Evolutionary conservation across 139 green algal species (phyloP).

Genomic region (Desmodesmus armatus): DNA sequence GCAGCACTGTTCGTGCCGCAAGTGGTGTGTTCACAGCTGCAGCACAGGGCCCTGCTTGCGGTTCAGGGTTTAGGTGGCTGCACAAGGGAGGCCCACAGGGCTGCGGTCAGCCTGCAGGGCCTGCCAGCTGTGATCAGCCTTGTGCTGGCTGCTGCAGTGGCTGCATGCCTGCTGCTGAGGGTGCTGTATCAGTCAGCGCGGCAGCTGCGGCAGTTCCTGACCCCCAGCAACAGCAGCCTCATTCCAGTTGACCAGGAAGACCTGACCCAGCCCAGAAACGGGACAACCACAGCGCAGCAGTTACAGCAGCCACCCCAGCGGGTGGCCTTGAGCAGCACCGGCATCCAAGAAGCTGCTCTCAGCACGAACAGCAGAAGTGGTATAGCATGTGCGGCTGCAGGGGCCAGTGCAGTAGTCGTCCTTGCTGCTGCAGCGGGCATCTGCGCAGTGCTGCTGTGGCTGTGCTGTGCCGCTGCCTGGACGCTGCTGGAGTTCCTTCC

Average conservation of each 20-base stretch:
- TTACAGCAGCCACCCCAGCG: not conserved
- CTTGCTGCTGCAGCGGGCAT: not conserved
- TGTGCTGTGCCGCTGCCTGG: slow-evolving; percentile 49
- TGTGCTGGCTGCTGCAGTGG: not conserved
- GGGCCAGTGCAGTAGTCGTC: not conserved
- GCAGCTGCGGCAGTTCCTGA: no score
- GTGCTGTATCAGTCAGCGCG: not conserved
- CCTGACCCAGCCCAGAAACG: no score
- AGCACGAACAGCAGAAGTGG: not conserved
- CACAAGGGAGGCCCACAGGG: not conserved
- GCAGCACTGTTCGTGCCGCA: slow-evolving; percentile 46
- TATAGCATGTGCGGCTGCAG: no score
- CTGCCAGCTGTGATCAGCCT: slow-evolving; percentile 22
- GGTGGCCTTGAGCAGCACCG: slow-evolving; percentile 8
- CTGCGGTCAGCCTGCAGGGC: not conserved
- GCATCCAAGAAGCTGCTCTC: not conserved
- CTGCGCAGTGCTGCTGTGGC: slow-evolving; percentile 42
- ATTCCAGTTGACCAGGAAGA: no score
- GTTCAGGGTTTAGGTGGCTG: not conserved
- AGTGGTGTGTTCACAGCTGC: not conserved
- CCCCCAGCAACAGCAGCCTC: no score
- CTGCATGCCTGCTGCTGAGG: slow-evolving; percentile 21
- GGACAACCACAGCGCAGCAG: not conserved
- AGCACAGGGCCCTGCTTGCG: not conserved
- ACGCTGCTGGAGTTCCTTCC: slow-evolving; percentile 56